A percentile compares a stretch with the other conserved stretches of the same genome.
Evolutionary conservation across 495 filamentous ascomycete genomes (phyloP).

Genomic region (Aspergillus heteromorphus): DNA sequence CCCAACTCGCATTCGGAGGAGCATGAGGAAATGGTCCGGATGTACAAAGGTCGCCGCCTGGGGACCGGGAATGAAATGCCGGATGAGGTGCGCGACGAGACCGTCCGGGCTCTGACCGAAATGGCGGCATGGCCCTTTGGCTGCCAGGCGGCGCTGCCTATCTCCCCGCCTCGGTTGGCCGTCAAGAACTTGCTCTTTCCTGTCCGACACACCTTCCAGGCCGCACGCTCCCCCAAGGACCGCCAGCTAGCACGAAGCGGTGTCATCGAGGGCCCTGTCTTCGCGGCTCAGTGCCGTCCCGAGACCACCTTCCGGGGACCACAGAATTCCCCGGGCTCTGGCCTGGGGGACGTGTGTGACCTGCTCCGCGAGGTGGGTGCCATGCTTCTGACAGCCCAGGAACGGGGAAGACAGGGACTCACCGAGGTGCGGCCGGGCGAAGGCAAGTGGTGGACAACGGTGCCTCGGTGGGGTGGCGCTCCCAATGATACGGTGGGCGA

Average conservation of each 20-base stretch:
- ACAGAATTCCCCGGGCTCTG: constrained; percentile 38
- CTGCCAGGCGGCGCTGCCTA: constrained; percentile 61
- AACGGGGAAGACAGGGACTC: constrained; percentile 67
- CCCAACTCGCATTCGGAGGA: constrained; percentile 1
- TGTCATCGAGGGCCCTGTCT: constrained; percentile 67
- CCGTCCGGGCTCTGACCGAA: constrained; percentile 69
- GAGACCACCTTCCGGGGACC: constrained; percentile 48
- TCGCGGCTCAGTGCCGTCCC: constrained; percentile 53
- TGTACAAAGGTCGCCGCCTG: constrained; percentile 53
- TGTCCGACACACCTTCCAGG: constrained; percentile 48
- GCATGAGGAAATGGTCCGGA: constrained; percentile 17
- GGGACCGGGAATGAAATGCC: constrained; percentile 69
- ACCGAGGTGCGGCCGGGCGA: constrained; percentile 63
- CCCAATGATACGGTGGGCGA: constrained; percentile 57
- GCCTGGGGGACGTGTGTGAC: constrained; percentile 56
- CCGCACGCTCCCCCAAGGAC: constrained; percentile 64
- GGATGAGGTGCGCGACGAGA: constrained; percentile 63
- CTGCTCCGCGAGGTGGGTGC: constrained; percentile 68
- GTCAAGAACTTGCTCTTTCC: constrained; percentile 49
- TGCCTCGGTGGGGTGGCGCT: constrained; percentile 71
- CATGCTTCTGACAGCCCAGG: constrained; percentile 74
- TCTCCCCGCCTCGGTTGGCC: constrained; percentile 56
- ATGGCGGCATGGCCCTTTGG: constrained; percentile 74
- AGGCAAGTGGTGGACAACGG: constrained; percentile 74
- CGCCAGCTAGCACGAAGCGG: constrained; percentile 65